Evolutionary conservation across 2,329 filamentous ascomycete species (phyloP).

Genomic region (Ceratocystis destructans): DNA sequence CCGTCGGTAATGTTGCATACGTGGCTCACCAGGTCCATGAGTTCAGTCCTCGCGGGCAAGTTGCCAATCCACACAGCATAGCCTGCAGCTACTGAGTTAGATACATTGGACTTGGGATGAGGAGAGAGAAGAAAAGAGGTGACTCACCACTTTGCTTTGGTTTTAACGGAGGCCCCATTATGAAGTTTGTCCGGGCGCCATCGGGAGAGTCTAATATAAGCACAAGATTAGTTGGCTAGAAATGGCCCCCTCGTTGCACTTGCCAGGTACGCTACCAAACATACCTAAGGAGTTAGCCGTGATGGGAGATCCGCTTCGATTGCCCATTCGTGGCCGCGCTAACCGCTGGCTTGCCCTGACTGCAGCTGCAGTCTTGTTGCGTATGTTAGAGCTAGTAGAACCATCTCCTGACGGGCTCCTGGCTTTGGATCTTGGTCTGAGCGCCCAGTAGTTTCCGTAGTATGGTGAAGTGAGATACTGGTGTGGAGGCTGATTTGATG

Average conservation of each 20-base stretch:
- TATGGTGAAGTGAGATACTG: background rate
- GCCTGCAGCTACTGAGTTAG: slow-evolving; percentile 35
- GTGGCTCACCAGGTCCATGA: slow-evolving; percentile 78
- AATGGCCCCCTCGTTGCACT: background rate
- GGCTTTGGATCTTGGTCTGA: background rate
- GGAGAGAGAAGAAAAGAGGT: too few species aligned
- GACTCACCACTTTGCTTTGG: slow-evolving; percentile 12
- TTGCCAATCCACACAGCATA: slow-evolving; percentile 96
- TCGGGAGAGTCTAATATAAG: background rate
- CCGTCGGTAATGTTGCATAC: slow-evolving; percentile 68
- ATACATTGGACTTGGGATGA: background rate
- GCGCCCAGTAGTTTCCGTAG: background rate
- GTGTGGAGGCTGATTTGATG: background rate
- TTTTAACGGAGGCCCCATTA: slow-evolving; percentile 12
- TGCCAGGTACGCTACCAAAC: background rate
- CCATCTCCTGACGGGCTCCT: background rate
- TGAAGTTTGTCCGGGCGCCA: background rate
- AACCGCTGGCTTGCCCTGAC: background rate
- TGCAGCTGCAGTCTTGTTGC: background rate
- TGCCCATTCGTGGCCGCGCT: background rate
- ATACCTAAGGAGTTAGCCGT: background rate
- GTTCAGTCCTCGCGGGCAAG: slow-evolving; percentile 65
- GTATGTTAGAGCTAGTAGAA: background rate
- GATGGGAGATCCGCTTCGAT: background rate
- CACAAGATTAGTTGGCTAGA: background rate